Evolutionary conservation across 2,329 filamentous ascomycete genomes (phyloP).

Genomic region (Paramyrothecium sp.): DNA sequence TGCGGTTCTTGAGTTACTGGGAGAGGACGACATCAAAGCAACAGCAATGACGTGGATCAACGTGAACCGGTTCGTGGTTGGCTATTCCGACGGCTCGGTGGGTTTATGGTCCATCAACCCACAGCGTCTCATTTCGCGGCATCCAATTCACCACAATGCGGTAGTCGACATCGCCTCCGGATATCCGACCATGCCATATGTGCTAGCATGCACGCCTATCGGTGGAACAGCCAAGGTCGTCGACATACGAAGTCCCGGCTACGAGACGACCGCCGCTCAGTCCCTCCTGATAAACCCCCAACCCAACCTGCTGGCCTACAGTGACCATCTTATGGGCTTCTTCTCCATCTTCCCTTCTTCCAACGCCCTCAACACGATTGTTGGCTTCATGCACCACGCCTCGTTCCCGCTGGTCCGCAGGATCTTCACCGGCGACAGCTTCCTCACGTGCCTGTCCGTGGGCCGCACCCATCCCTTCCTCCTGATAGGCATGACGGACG

Average conservation of each 20-base stretch:
- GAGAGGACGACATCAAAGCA: conserved; percentile 46
- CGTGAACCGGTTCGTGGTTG: conserved; percentile 53
- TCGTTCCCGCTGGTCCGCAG: conserved; percentile 53
- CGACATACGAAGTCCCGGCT: conserved; percentile 51
- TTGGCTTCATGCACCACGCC: conserved; percentile 52
- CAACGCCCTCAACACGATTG: conserved; percentile 49
- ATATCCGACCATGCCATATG: conserved; percentile 55
- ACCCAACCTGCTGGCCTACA: conserved; percentile 52
- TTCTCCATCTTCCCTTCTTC: conserved; percentile 51
- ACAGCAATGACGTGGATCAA: conserved; percentile 56
- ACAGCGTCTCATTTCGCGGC: conserved; percentile 45
- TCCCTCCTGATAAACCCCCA: conserved; percentile 50
- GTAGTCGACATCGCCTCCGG: conserved; percentile 55
- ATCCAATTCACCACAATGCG: conserved; percentile 51
- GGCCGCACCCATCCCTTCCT: conserved; percentile 52
- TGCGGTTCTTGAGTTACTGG: conserved; percentile 40
- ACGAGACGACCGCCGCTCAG: conserved; percentile 52
- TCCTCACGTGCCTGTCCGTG: conserved; percentile 48
- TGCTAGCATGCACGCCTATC: conserved; percentile 54
- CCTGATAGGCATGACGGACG: conserved; percentile 52
- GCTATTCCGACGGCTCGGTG: conserved; percentile 56
- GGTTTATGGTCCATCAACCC: conserved; percentile 56
- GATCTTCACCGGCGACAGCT: conserved; percentile 48
- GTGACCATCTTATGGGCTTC: conserved; percentile 55
- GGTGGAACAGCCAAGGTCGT: conserved; percentile 52